Percentiles rank a stretch among this genome's conserved stretches.
These are phyloP conservation scores for Solanum bulbocastanum DNA, from an alignment of 257 asterid species.

Conservation along the genomic window DNA sequence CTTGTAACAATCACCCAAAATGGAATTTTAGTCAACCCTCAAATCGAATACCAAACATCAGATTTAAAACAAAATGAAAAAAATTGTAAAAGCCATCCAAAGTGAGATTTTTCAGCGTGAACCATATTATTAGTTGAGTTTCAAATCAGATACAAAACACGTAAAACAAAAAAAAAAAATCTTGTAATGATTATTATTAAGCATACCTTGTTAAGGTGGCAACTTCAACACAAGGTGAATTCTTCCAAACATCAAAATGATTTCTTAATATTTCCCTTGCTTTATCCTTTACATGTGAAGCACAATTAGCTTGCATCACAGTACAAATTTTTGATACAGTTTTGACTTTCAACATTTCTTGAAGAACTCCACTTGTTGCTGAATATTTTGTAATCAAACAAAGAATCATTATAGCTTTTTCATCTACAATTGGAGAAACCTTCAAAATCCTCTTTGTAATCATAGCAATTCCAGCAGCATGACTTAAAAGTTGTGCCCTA, in stretches of 20 bases:
- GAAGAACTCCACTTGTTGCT: constrained; percentile 26
- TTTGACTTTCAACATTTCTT: constrained; percentile 46
- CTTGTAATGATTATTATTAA: not conserved
- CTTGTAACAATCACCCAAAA: not conserved
- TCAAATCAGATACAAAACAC: not conserved
- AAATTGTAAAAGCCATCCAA: not conserved
- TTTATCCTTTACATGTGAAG: constrained; percentile 21
- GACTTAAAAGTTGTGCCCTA: constrained; percentile 48
- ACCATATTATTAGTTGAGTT: not conserved
- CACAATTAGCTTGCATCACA: constrained; percentile 32
- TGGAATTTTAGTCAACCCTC: not conserved
- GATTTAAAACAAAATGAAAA: not conserved
- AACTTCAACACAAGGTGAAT: constrained; percentile 34
- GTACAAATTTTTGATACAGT: constrained; percentile 43
- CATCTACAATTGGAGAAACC: constrained; percentile 33
- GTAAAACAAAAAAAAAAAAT: not conserved
- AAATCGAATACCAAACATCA: not conserved
- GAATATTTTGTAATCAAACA: constrained; percentile 29
- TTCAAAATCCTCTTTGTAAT: constrained; percentile 36
- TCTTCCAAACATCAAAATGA: constrained; percentile 38
- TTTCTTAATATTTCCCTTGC: constrained; percentile 39
- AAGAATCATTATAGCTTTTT: constrained; percentile 31
- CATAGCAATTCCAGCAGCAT: constrained; percentile 43
- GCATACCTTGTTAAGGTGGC: constrained; percentile 14
- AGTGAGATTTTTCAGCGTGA: not conserved